Percentiles rank a stretch among this genome's conserved stretches.
Evolutionary conservation across 202 grass and related monocot species (phyloP).

Genomic region (Miscanthus sacchariflorus): DNA sequence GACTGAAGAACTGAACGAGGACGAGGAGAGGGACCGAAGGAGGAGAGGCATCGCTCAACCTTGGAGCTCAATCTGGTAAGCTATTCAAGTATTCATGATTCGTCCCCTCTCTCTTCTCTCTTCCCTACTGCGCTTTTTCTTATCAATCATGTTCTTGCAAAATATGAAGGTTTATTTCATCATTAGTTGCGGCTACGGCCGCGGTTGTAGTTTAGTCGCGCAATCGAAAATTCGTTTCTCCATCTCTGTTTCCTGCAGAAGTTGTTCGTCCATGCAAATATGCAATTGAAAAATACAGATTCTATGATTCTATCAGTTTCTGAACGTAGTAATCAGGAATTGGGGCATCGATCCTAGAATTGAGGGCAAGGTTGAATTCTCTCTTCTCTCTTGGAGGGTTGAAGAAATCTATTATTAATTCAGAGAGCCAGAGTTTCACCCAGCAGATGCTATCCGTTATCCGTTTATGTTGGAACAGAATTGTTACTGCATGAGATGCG

Average conservation of each 20-base stretch:
- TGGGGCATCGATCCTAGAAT: background rate
- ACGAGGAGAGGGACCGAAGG: background rate
- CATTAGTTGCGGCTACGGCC: background rate
- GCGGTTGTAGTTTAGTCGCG: background rate
- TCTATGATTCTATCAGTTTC: background rate
- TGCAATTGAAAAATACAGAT: background rate
- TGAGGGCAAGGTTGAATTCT: background rate
- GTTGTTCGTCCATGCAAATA: background rate
- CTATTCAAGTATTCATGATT: background rate
- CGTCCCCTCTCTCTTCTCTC: background rate
- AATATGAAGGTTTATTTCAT: background rate
- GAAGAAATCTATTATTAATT: slow-evolving; percentile 27
- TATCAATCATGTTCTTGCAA: background rate
- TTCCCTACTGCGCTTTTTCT: background rate
- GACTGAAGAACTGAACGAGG: slow-evolving; percentile 15
- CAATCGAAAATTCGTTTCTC: background rate
- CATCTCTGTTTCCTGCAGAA: background rate
- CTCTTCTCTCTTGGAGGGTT: background rate
- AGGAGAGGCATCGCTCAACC: background rate
- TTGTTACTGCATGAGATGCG: background rate
- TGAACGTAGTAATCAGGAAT: background rate
- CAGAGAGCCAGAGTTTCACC: background rate
- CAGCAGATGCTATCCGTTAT: background rate
- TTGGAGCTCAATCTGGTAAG: slow-evolving; percentile 40
- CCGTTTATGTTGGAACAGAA: background rate